Percentiles rank a stretch among this genome's conserved stretches.
These are phyloP conservation scores for Macadamia integrifolia DNA, from an alignment of 164 flowering plant species.

Conservation along the genomic window DNA sequence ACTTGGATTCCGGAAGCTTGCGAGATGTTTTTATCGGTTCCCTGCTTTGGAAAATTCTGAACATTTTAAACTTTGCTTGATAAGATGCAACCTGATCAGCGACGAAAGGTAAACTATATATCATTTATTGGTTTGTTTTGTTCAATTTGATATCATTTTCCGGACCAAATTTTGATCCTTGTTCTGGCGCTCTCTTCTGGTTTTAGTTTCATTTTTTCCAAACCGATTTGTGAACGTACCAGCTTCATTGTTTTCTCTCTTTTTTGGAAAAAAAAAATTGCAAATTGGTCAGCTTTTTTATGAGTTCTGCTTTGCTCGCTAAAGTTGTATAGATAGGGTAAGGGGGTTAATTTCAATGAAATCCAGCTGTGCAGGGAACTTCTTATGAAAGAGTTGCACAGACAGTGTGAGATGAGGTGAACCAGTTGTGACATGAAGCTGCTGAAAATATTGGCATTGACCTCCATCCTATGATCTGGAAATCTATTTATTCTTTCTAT, in stretches of 20 bases:
- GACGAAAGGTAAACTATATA: conserved; percentile 50
- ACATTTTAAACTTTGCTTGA: conserved; percentile 28
- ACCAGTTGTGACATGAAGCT: background rate
- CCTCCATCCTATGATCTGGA: too few relatives aligned
- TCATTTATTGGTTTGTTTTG: background rate
- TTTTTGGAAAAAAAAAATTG: background rate
- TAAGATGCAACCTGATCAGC: conserved; percentile 79
- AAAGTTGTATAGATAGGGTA: background rate
- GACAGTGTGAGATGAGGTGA: background rate
- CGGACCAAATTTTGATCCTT: background rate
- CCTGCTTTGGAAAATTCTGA: conserved; percentile 8
- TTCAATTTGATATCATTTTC: background rate
- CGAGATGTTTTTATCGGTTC: background rate
- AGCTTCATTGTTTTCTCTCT: background rate
- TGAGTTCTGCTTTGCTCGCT: too few relatives aligned
- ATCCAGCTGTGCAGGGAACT: background rate
- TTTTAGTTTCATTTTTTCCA: background rate
- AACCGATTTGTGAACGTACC: background rate
- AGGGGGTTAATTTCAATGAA: too few relatives aligned
- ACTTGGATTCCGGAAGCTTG: conserved; percentile 3
- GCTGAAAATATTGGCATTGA: background rate
- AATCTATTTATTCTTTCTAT: too few relatives aligned
- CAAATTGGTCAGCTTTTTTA: background rate
- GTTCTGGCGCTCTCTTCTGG: background rate
- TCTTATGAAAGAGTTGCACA: too few relatives aligned